A percentile compares a stretch with the other conserved stretches of the same genome.
Evolutionary conservation across 768 basidiomycete species (phyloP).

Genomic region (Termitomyces titanicus): DNA sequence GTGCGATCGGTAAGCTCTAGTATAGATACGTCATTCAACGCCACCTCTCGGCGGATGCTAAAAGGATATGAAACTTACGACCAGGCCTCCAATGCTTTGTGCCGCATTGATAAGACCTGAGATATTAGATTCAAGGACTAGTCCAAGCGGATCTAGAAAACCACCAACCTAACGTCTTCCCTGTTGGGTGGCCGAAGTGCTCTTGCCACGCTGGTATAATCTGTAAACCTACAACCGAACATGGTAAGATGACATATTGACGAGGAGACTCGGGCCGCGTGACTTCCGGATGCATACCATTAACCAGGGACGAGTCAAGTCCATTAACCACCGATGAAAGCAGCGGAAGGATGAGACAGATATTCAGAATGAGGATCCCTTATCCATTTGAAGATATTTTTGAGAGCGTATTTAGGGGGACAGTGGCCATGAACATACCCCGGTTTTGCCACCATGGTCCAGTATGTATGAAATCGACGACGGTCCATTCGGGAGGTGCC

Average conservation of each 20-base stretch:
- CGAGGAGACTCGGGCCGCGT: neutral
- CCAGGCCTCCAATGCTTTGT: constrained; percentile 54
- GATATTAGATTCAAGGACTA: neutral
- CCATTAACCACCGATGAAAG: constrained; percentile 66
- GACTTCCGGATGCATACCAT: constrained; percentile 27
- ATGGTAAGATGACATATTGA: constrained; percentile 10
- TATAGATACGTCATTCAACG: neutral
- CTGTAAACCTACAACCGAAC: constrained; percentile 48
- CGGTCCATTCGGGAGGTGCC: constrained; percentile 45
- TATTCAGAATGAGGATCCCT: constrained; percentile 59
- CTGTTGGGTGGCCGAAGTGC: constrained; percentile 50
- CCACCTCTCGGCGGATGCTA: neutral
- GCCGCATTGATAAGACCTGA: constrained; percentile 64
- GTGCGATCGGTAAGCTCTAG: constrained; percentile 60
- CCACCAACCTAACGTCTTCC: constrained; percentile 43
- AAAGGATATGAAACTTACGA: constrained; percentile 27
- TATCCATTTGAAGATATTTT: neutral
- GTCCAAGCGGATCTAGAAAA: neutral
- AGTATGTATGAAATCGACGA: constrained; percentile 56
- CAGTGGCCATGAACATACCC: constrained; percentile 30
- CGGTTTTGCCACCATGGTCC: constrained; percentile 62
- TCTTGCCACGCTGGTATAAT: constrained; percentile 62
- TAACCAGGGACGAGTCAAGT: constrained; percentile 64
- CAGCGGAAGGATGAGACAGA: constrained; percentile 59
- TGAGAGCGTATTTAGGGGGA: no score